phyloP scores from a whole-genome alignment of 2,329 filamentous ascomycete genomes.

The Plenodomus biglobosus region DNA sequence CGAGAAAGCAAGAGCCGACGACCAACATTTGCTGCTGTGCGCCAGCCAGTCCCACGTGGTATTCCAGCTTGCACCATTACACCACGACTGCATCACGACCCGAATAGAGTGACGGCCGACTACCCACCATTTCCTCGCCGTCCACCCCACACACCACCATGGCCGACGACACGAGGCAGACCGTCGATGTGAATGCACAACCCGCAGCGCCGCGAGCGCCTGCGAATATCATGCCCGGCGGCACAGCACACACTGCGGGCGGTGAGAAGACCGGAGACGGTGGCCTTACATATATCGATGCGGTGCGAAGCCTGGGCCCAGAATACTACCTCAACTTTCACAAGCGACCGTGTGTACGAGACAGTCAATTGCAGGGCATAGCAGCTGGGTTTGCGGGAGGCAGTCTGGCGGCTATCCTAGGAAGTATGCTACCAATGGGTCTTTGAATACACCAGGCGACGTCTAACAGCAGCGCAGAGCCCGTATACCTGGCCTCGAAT shows the following conservation, averaged over 20 bases:
- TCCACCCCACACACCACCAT: constrained; percentile 38
- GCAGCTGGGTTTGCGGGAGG: constrained; percentile 75
- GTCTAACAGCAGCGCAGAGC: constrained; percentile 48
- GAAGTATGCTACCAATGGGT: constrained; percentile 58
- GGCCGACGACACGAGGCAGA: constrained; percentile 51
- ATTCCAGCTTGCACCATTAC: neutral
- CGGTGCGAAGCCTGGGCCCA: constrained; percentile 65
- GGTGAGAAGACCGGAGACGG: constrained; percentile 47
- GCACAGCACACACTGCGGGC: constrained; percentile 61
- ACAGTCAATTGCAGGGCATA: constrained; percentile 82
- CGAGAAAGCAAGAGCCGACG: neutral
- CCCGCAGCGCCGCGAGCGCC: constrained; percentile 27
- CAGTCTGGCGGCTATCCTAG: constrained; percentile 70
- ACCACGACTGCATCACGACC: neutral
- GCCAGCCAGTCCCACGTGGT: neutral
- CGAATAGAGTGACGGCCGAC: neutral
- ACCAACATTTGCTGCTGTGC: neutral
- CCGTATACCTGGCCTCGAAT: constrained; percentile 70
- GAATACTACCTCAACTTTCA: constrained; percentile 73
- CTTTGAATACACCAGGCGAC: too few relatives aligned
- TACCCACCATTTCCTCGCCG: neutral
- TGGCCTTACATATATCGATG: constrained; percentile 56
- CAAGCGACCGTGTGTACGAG: constrained; percentile 79
- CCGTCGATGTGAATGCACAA: constrained; percentile 19
- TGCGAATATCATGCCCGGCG: constrained; percentile 53